These are phyloP conservation scores for Ophiostoma novo-ulmi DNA, from an alignment of 2,329 filamentous ascomycete genomes.

Conservation along the genomic window DNA sequence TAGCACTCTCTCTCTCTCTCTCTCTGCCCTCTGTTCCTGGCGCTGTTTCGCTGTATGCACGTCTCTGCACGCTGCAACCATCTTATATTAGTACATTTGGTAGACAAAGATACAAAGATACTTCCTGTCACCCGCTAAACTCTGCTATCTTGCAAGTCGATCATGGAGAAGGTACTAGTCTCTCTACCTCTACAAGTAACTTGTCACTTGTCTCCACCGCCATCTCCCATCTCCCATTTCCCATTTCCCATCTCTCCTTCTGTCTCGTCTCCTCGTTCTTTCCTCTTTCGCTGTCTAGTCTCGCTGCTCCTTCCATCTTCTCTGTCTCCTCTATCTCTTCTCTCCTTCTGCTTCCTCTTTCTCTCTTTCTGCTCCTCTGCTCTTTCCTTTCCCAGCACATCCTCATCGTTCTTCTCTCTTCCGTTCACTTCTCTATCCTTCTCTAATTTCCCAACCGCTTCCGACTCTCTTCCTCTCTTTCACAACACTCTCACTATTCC, in stretches of 20 bases:
- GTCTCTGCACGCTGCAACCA: constrained; percentile 18
- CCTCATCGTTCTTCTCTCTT: constrained; percentile 17
- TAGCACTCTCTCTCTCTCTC: constrained; percentile 5
- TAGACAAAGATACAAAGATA: not conserved
- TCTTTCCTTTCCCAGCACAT: constrained; percentile 19
- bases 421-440: constrained; percentile 11
- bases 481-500: constrained; percentile 30
- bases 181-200: not conserved
- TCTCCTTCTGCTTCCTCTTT: constrained; percentile 30
- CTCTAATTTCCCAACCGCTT: constrained; percentile 19
- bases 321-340: constrained; percentile 31
- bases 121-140: not conserved
- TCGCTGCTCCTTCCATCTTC: constrained; percentile 27
- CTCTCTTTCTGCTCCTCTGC: constrained; percentile 31
- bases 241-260: constrained; percentile 19
- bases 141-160: not conserved
- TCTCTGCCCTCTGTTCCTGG: constrained; percentile 29
- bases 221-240: constrained; percentile 24
- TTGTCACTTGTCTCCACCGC: constrained; percentile 19
- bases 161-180: not conserved
- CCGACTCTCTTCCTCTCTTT: constrained; percentile 13
- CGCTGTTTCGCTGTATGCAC: constrained; percentile 27
- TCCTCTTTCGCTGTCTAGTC: constrained; percentile 28
- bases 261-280: constrained; percentile 31
- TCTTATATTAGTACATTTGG: not conserved